Evolutionary conservation across 257 asterid species (phyloP).

Genomic region (Ophiorrhiza pumila): DNA sequence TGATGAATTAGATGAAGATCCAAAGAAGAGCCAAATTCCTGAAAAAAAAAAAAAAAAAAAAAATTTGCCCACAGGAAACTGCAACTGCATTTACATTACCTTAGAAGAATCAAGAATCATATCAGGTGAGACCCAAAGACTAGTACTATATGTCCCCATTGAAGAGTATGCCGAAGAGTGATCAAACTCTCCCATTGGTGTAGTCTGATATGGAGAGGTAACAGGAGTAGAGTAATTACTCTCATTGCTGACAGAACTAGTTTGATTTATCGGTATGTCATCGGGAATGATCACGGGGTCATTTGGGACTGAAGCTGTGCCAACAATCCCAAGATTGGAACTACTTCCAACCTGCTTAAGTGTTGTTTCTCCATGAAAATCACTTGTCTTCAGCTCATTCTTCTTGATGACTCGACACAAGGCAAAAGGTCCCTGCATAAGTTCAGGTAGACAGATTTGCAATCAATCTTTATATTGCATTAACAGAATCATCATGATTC

Average conservation of each 20-base stretch:
- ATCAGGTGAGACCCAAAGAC: conserved; percentile 30
- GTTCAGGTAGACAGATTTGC: background rate
- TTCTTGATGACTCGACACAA: conserved; percentile 47
- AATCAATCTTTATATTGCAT: background rate
- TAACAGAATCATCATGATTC: background rate
- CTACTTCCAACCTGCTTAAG: conserved; percentile 28
- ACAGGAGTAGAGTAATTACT: conserved; percentile 39
- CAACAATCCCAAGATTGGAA: conserved; percentile 15
- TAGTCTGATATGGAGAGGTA: conserved; percentile 31
- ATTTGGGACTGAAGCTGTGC: conserved; percentile 8
- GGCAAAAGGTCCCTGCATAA: conserved; percentile 42
- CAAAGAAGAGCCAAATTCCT: background rate
- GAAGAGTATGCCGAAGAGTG: conserved; percentile 16
- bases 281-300: conserved; percentile 26
- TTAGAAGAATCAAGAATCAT: conserved; percentile 43
- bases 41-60: no score
- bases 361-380: conserved; percentile 13
- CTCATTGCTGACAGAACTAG: conserved; percentile 10
- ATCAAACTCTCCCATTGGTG: conserved; percentile 25
- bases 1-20: background rate
- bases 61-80: background rate
- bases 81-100: conserved; percentile 19
- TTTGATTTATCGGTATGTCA: conserved; percentile 25
- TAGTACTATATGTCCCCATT: conserved; percentile 19
- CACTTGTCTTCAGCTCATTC: conserved; percentile 30